phyloP scores from a whole-genome alignment of 1,284 basidiomycete species.

The Boletellus deceptivus region DNA sequence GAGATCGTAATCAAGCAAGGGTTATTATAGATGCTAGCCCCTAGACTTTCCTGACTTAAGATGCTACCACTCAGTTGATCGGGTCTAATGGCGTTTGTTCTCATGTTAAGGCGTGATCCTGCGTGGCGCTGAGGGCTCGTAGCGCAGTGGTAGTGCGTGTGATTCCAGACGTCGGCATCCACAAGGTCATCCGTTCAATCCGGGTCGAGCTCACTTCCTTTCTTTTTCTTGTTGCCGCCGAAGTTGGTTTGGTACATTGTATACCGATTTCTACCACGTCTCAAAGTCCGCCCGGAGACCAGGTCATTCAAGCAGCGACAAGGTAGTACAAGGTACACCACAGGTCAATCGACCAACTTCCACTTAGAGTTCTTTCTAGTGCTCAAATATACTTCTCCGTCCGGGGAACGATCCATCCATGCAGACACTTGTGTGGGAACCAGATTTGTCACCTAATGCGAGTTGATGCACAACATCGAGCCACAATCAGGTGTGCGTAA shows the following conservation, averaged over 20 bases:
- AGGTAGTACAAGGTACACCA: neutral
- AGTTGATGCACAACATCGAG: neutral
- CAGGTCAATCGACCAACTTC: conserved; percentile 20
- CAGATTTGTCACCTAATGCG: conserved; percentile 30
- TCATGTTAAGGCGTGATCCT: neutral
- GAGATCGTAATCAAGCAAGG: conserved; percentile 21
- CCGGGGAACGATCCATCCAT: conserved; percentile 27
- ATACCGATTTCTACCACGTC: neutral
- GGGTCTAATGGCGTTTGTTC: neutral
- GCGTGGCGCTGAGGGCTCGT: conserved; percentile 24
- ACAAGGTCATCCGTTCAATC: conserved; percentile 58
- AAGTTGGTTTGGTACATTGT: neutral
- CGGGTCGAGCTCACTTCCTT: conserved; percentile 48
- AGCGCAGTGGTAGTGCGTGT: conserved; percentile 40
- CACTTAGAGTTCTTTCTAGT: conserved; percentile 33
- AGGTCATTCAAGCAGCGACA: neutral
- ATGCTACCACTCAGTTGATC: neutral
- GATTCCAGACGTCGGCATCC: conserved; percentile 36
- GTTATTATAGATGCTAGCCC: conserved; percentile 11
- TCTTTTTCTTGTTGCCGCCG: neutral
- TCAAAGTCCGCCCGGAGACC: no score
- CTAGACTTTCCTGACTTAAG: neutral
- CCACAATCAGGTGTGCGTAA: neutral
- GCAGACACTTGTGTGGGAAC: conserved; percentile 30
- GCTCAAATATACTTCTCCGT: conserved; percentile 31